A percentile compares a stretch with the other conserved stretches of the same genome.
Evolutionary conservation across 352 stramenopile species (phyloP).

Genomic region (Globisporangium ultimum): DNA sequence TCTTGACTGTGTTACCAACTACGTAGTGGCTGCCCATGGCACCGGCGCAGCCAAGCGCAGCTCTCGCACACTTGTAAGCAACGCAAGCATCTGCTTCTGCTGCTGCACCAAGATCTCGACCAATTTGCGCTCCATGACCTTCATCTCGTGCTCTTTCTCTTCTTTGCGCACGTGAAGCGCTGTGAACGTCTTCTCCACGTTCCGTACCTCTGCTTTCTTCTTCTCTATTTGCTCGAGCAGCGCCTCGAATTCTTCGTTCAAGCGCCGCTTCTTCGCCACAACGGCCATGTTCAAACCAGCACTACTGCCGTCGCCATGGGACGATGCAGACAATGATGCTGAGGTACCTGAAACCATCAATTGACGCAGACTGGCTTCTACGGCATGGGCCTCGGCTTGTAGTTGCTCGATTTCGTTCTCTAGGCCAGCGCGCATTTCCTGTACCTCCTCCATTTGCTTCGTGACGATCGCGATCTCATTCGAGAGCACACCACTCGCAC

Average conservation of each 20-base stretch:
- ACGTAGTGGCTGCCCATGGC: no score
- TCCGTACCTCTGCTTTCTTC: slow-evolving; percentile 59
- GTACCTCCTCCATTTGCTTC: slow-evolving; percentile 76
- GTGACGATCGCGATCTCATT: slow-evolving; percentile 72
- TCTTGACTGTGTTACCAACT: no score
- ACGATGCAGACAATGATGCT: slow-evolving; percentile 4
- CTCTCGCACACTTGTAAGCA: slow-evolving; percentile 46
- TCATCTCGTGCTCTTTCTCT: slow-evolving; percentile 79
- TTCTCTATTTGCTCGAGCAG: slow-evolving; percentile 71
- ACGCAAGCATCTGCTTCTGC: slow-evolving; percentile 70
- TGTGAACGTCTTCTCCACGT: slow-evolving; percentile 57
- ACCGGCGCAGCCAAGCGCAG: slow-evolving; percentile 2
- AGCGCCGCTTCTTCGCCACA: slow-evolving; percentile 69
- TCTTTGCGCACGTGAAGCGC: slow-evolving; percentile 48
- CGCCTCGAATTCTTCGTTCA: slow-evolving; percentile 81
- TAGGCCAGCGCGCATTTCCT: slow-evolving; percentile 48
- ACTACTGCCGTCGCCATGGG: background rate
- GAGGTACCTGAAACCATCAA: slow-evolving; percentile 47
- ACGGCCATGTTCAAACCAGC: slow-evolving; percentile 53
- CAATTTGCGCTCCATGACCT: slow-evolving; percentile 70
- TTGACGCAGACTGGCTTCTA: slow-evolving; percentile 55
- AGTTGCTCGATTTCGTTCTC: slow-evolving; percentile 59
- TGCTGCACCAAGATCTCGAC: slow-evolving; percentile 84
- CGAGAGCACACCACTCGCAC: slow-evolving; percentile 60
- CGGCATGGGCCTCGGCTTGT: slow-evolving; percentile 49